Base-by-base conservation (phyloP, 1,284 basidiomycete genomes). In the Apiotrichum siamense region DNA sequence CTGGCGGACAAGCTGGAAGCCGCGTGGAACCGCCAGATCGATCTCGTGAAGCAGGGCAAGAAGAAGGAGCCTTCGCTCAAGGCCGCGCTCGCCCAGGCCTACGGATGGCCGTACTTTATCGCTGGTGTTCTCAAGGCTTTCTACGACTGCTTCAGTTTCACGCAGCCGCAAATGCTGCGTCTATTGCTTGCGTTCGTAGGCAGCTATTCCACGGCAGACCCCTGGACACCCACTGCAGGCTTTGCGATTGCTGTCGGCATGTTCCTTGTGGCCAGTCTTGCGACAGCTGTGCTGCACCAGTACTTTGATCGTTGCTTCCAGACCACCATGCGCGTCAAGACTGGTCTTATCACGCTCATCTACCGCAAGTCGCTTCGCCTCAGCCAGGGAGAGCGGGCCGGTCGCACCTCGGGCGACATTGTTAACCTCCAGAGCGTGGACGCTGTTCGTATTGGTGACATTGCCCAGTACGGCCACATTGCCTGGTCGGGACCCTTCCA, bases 401-500 rank as follows among this genome's bases (percentile, higher is more conserved):
- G 76, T 25, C 82, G 87, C 32, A 81, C 87, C 0, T 84, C 88
- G 0, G 93, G 93, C 4, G 91, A 97, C 65, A 91, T 96, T 44
- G 89, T 96, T 60, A 97, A 97, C 67, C 74, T 96, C 25, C 93
- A 94, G 86, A 86, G 84, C 12, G 88, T 94, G 20, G 74, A 76
- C 54, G 84, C 90, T 0, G 86, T 84, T 17, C 79, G 90, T 27
- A 77, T 97, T 43, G 89, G 91, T 62, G 92, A 96, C 66, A 77
- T 93, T 33, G 87, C 86, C 66, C 84, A 87, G 2, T 91, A 88
- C 64, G 86, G 74, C 17, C 73, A 75, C 47, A 77, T 79, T 58
- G 72, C 75, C 7, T 78, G 76, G 63, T 75, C 71, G 1, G 78
- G 78, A 10, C 75, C 75, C 9, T 70, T 76, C 61, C 75, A 79